phyloP scores from a whole-genome alignment of 805 yeast species.

The Peterozyma xylosa region DNA sequence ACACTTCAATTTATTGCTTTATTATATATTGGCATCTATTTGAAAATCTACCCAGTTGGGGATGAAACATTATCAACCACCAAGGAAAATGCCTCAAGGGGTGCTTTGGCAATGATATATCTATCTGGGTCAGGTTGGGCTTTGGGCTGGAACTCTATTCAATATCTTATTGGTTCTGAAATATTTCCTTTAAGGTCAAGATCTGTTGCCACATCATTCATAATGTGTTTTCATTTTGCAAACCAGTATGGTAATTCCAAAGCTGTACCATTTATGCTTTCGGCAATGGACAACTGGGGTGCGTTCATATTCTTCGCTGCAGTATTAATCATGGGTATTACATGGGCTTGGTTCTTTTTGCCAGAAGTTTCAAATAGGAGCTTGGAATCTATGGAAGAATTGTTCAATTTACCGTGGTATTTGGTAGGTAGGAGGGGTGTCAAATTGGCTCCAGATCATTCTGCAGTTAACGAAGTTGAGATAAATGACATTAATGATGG shows the following conservation, averaged over 20 bases:
- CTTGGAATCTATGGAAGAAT: conserved; percentile 44
- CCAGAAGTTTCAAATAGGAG: conserved; percentile 44
- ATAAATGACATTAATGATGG: conserved; percentile 2
- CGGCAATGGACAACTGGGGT: conserved; percentile 37
- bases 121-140: conserved; percentile 52
- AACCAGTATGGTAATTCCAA: conserved; percentile 38
- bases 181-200: conserved; percentile 37
- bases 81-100: conserved; percentile 39
- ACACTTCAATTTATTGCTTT: conserved; percentile 32
- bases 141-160: conserved; percentile 48
- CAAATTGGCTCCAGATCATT: conserved; percentile 42
- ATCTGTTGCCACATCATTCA: conserved; percentile 21
- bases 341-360: conserved; percentile 40
- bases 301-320: conserved; percentile 44
- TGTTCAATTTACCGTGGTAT: conserved; percentile 51
- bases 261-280: conserved; percentile 44
- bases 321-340: conserved; percentile 30
- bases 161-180: conserved; percentile 39
- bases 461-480: conserved; percentile 16
- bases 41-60: conserved; percentile 30
- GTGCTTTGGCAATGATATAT: conserved; percentile 43
- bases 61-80: conserved; percentile 27
- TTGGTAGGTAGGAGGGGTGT: conserved; percentile 48
- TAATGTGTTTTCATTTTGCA: conserved; percentile 49
- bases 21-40: conserved; percentile 38